These are phyloP conservation scores for Diaporthe citri DNA, from an alignment of 2,329 filamentous ascomycete species.

Conservation along the genomic window DNA sequence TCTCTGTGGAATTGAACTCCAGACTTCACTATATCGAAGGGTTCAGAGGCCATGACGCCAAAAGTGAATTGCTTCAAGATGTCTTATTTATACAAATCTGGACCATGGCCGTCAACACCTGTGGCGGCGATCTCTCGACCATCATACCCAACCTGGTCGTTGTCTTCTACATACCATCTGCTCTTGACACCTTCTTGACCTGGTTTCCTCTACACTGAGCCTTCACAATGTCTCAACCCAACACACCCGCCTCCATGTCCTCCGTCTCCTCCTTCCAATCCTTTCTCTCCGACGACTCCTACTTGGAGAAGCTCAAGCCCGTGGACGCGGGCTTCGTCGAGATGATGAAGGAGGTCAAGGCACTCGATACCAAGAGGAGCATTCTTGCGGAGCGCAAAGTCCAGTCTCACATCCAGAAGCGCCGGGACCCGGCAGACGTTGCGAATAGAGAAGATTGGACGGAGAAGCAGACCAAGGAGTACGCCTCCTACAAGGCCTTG, in stretches of 20 bases:
- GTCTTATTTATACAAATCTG: not conserved
- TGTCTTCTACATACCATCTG: not conserved
- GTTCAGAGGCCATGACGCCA: not conserved
- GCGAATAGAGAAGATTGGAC: not conserved
- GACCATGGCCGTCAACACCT: not conserved
- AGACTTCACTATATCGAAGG: not conserved
- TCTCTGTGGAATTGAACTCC: not conserved
- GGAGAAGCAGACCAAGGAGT: not conserved
- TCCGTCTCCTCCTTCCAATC: not conserved
- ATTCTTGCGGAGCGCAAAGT: not conserved
- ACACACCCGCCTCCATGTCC: not conserved
- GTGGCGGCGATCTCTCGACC: not conserved
- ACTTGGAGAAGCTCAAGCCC: not conserved
- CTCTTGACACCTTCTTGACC: not conserved
- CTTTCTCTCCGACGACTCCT: not conserved
- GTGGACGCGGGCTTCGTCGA: not conserved
- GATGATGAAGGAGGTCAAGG: not conserved
- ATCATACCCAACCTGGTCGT: not conserved
- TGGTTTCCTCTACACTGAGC: not conserved
- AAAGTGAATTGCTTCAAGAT: not conserved
- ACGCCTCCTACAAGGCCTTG: not conserved
- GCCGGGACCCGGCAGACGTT: not conserved
- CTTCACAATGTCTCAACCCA: not conserved
- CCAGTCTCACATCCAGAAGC: slow-evolving; percentile 9
- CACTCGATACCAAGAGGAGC: not conserved